A percentile compares a stretch with the other conserved stretches of the same genome.
Evolutionary conservation across 2,329 filamentous ascomycete species (phyloP).

Genomic region (Pseudocercospora eumusae): DNA sequence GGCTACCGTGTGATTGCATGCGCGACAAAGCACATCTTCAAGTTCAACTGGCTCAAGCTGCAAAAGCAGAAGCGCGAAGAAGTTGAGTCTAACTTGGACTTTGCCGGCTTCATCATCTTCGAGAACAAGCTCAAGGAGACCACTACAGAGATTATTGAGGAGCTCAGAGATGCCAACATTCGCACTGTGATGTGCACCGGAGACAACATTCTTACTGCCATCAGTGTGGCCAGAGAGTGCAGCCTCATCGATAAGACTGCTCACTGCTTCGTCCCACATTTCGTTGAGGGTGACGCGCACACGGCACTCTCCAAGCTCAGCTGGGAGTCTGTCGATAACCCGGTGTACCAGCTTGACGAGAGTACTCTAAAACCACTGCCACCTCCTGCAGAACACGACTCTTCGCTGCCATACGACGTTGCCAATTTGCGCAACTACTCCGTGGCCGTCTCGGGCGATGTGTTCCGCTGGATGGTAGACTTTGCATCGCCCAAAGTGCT

Average conservation of each 20-base stretch:
- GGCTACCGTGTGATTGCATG: constrained; percentile 96
- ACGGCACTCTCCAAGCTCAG: constrained; percentile 71
- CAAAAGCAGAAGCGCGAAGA: constrained; percentile 90
- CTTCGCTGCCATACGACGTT: constrained; percentile 82
- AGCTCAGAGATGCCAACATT: constrained; percentile 80
- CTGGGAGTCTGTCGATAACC: constrained; percentile 96
- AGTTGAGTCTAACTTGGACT: constrained; percentile 79
- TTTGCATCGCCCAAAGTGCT: constrained; percentile 80
- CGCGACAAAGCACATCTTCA: constrained; percentile 82
- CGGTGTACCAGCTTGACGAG: constrained; percentile 73
- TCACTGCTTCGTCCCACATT: constrained; percentile 91
- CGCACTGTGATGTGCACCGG: constrained; percentile 94
- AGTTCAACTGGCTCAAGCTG: constrained; percentile 88
- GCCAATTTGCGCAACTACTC: constrained; percentile 82
- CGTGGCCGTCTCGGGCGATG: constrained; percentile 85
- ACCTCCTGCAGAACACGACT: constrained; percentile 69
- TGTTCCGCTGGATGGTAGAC: constrained; percentile 95
- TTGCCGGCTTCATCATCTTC: constrained; percentile 95
- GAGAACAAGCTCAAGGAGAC: constrained; percentile 96
- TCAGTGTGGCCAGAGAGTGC: constrained; percentile 92
- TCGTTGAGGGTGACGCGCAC: constrained; percentile 73
- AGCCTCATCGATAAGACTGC: constrained; percentile 75
- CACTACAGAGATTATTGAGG: constrained; percentile 76
- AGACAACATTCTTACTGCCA: constrained; percentile 95
- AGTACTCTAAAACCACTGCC: constrained; percentile 78